Percentiles rank a stretch among this genome's conserved stretches.
Conservation (phyloP, 306 rosid species). For the Glycine soja region DNA sequence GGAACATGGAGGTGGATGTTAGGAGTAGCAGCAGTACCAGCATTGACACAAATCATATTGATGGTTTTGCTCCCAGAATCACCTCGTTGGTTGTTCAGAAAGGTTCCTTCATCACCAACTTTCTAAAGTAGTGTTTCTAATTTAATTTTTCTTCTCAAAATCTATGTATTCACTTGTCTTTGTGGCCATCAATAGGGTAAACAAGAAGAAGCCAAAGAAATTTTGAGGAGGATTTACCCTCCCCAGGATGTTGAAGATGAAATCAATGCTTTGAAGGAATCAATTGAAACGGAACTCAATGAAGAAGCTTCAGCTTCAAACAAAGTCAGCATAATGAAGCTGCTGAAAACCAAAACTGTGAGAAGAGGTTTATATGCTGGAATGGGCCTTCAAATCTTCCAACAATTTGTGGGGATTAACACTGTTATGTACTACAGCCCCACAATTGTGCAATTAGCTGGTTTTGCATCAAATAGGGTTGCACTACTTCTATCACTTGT, state of each 20-base stretch:
- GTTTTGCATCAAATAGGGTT: conserved; percentile 61
- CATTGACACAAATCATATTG: conserved; percentile 54
- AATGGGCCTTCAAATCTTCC: conserved; percentile 71
- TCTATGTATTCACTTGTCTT: background rate
- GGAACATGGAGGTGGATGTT: conserved; percentile 87
- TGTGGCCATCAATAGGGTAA: conserved; percentile 49
- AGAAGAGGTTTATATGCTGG: conserved; percentile 69
- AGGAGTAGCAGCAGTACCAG: conserved; percentile 74
- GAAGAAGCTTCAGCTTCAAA: conserved; percentile 43
- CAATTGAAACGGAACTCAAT: conserved; percentile 55
- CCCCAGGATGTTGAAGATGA: conserved; percentile 58
- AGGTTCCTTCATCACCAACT: conserved; percentile 50
- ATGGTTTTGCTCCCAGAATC: conserved; percentile 74
- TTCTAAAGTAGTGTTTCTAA: background rate
- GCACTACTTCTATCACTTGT: conserved; percentile 68
- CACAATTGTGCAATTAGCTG: conserved; percentile 66
- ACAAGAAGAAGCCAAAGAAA: conserved; percentile 59
- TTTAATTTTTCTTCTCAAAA: background rate
- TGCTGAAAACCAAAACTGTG: conserved; percentile 58
- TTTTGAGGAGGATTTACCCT: conserved; percentile 59
- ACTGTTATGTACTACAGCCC: conserved; percentile 76
- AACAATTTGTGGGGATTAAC: conserved; percentile 74
- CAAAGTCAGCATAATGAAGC: conserved; percentile 49
- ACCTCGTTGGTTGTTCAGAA: conserved; percentile 72
- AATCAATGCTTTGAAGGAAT: conserved; percentile 59